A percentile compares a stretch with the other conserved stretches of the same genome.
Conservation (phyloP, 345 rosid genomes). For the Corchorus capsularis region DNA sequence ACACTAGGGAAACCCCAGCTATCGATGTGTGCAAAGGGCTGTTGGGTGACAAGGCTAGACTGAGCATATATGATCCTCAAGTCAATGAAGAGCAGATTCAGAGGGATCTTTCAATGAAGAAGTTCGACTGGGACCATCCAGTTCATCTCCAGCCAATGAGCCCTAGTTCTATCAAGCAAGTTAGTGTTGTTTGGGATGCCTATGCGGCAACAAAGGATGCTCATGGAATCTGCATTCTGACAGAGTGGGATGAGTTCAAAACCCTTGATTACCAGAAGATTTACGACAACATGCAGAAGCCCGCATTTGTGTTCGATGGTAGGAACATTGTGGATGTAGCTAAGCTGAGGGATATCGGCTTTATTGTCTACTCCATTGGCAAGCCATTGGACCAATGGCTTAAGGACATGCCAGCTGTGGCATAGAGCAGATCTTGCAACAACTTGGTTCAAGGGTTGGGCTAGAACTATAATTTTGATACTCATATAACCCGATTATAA, state of each 20-base stretch:
- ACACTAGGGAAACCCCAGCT: slow-evolving; percentile 80
- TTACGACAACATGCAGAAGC: slow-evolving; percentile 45
- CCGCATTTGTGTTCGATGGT: slow-evolving; percentile 52
- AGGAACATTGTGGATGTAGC: slow-evolving; percentile 38
- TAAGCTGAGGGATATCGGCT: slow-evolving; percentile 47
- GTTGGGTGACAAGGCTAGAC: slow-evolving; percentile 57
- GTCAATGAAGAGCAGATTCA: slow-evolving; percentile 64
- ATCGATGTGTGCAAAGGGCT: slow-evolving; percentile 72
- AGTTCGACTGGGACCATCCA: slow-evolving; percentile 76
- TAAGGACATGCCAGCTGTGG: slow-evolving; percentile 57
- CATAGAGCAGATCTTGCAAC: slow-evolving; percentile 18
- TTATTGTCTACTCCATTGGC: slow-evolving; percentile 51
- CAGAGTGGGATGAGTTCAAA: slow-evolving; percentile 75
- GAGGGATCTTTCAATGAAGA: slow-evolving; percentile 68
- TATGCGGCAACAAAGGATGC: slow-evolving; percentile 65
- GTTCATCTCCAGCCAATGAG: slow-evolving; percentile 60
- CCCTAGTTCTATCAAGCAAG: slow-evolving; percentile 50
- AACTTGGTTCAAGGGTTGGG: slow-evolving; percentile 1
- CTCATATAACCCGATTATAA: neutral
- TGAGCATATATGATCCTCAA: slow-evolving; percentile 68
- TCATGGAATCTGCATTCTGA: slow-evolving; percentile 62
- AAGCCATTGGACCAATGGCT: slow-evolving; percentile 57
- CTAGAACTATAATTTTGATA: slow-evolving; percentile 21
- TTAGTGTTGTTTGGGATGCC: slow-evolving; percentile 50
- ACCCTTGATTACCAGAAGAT: slow-evolving; percentile 52